Conservation (phyloP, 192 early-diverging fungal species). For the Coemansia nantahalensis region DNA sequence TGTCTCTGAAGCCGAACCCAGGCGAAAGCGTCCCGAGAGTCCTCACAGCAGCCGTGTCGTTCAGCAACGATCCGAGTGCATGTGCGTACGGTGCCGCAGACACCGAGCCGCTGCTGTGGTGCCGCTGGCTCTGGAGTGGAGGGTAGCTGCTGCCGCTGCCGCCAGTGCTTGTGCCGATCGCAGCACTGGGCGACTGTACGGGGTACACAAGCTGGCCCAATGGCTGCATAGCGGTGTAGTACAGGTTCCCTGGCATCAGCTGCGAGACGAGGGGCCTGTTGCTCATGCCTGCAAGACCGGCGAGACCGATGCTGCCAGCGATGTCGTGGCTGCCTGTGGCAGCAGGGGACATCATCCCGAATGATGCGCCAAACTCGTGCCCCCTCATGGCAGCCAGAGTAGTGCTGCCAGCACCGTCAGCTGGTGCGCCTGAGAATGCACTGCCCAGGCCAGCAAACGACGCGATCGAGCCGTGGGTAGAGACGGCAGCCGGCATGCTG, state of each 20-base stretch:
- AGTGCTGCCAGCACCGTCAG: not conserved
- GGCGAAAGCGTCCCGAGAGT: conserved; percentile 1
- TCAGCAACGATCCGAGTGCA: conserved; percentile 16
- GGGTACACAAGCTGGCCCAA: conserved; percentile 34
- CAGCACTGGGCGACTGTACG: not conserved
- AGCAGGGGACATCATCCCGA: not conserved
- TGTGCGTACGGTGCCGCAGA: conserved; percentile 7
- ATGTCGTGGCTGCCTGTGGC: not conserved
- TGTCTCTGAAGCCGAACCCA: not conserved
- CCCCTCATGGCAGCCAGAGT: not conserved
- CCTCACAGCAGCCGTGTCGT: not conserved
- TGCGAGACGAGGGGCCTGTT: conserved; percentile 18
- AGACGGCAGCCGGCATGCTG: not conserved
- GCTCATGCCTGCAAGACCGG: conserved; percentile 19
- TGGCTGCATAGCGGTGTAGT: conserved; percentile 38
- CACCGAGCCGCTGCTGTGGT: not conserved
- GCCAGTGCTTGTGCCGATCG: conserved; percentile 5
- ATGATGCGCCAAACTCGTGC: not conserved
- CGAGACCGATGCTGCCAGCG: conserved; percentile 18
- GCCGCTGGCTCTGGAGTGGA: not conserved
- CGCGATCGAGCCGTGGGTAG: conserved; percentile 3
- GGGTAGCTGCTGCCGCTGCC: conserved; percentile 3
- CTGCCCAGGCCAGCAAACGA: conserved; percentile 5
- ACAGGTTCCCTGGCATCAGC: conserved; percentile 21
- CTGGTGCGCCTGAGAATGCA: conserved; percentile 5